Base-by-base conservation (phyloP, 495 filamentous ascomycete genomes). In the Daldinia childiae region DNA sequence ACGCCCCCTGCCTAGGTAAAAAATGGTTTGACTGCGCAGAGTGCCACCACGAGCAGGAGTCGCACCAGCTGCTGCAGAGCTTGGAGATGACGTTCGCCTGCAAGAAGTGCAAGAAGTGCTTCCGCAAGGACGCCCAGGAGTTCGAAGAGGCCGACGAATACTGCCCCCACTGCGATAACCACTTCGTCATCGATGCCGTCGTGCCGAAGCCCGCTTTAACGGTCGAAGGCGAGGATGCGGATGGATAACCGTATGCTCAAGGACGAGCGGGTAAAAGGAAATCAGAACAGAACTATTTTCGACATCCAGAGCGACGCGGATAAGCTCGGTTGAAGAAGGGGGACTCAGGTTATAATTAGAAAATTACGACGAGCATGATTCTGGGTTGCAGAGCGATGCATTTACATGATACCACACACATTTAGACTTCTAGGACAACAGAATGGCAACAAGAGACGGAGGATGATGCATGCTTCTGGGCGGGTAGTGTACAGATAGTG, bases 21-120 rank as follows among this genome's bases (percentile, higher is more conserved):
- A 97, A 97, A 87, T 98, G 95, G 95, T 98, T 97, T 83, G 96
- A 98, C 81, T 99, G 96, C 82, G 92, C 93, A 62, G 92, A 97
- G 78, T 99, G 95, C 82, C 95, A 99, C 84, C 84, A 84, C 39
- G 95, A 98, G 73, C 82, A 87, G 60, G 91, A 94, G 76, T 77
- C 83, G 39, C 95, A 99, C 77, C 77, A 84, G 41, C 88, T 99
- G 48, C 78, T 86, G 39, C 92, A 98, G 80, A 83, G 83, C 43
- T 83, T 88, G 70, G 96, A 98, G 69, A 96, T 99, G 94, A 90
- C 77, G 0, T 98, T 99, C 75, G 93, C 91, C 27, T 99, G 95
- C 87, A 99, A 99, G 66, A 99, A 99, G 83, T 99, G 95, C 88
- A 92, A 91, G 71, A 98, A 98, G 83, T 93, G 90, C 79, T 99